A percentile compares a stretch with the other conserved stretches of the same genome.
phyloP scores from a whole-genome alignment of 1,139 yeast genomes.

The Pichia sp. region DNA sequence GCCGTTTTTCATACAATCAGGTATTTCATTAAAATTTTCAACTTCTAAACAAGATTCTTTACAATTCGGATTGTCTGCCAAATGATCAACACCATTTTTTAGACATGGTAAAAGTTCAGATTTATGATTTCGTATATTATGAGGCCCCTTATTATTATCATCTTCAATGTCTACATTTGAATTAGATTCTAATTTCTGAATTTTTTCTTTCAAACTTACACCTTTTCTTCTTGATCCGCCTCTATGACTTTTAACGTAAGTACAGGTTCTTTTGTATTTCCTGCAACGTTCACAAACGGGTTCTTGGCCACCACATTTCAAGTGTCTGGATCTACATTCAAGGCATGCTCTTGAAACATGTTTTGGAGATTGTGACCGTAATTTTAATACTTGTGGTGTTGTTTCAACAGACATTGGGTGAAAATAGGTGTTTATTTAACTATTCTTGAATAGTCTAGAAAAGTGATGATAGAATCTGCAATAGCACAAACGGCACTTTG shows the following conservation, averaged over 20 bases:
- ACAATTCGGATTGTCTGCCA: conserved; percentile 20
- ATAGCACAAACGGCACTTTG: not conserved
- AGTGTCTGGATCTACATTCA: conserved; percentile 43
- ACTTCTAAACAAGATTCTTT: conserved; percentile 21
- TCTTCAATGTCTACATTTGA: not conserved
- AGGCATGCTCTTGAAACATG: conserved; percentile 42
- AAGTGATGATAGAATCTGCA: not conserved
- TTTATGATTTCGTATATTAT: conserved; percentile 1
- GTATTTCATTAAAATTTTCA: conserved; percentile 22
- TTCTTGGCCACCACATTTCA: conserved; percentile 42
- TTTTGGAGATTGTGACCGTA: conserved; percentile 17
- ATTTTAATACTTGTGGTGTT: not conserved
- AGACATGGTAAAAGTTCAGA: conserved; percentile 26
- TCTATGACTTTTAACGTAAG: conserved; percentile 42
- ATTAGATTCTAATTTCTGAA: not conserved
- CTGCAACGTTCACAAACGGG: conserved; percentile 40
- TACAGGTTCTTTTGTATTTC: conserved; percentile 32
- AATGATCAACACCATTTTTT: conserved; percentile 19
- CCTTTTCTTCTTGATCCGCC: conserved; percentile 49
- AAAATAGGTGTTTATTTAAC: not conserved
- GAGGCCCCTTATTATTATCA: not conserved
- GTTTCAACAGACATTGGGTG: not conserved
- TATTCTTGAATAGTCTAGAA: not conserved
- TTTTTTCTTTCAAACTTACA: conserved; percentile 24
- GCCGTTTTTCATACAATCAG: conserved; percentile 20